Base-by-base conservation (phyloP, 306 rosid genomes). In the Ceratonia siliqua region DNA sequence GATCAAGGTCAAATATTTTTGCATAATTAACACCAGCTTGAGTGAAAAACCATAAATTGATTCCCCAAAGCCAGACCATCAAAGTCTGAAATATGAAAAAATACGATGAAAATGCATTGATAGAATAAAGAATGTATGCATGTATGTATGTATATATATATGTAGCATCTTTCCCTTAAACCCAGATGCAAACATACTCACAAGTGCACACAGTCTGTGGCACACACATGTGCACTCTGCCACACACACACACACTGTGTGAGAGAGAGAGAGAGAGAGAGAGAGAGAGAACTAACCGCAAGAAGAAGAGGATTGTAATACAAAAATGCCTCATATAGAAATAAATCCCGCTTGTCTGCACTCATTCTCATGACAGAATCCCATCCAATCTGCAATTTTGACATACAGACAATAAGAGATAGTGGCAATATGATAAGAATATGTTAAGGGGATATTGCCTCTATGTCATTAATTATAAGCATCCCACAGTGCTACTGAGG, bases 301-400 rank as follows among this genome's bases (percentile, higher is more conserved):
- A 95, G 93, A 73, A 95, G 99, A 78, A 90, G 97, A 82, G 98
- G 98, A 79, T 95, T 95, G 68, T 92, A 95, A 81, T 95, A 95
- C 85, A 95, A 88, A 92, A 95, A 95, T 70, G 99, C 98, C 80
- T 95, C 99, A 0, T 95, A 95, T 46, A 95, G 81, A 85, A 95
- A 95, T 62, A 95, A 84, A 78, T 89, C 97, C 72, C 92, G 89
- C 82, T 90, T 79, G 87, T 95, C 97, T 42, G 72, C 96, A 76
- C 99, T 92, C 99, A 95, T 95, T 84, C 96, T 86, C 99, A 95
- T 95, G 38, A 95, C 99, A 65, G 99, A 92, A 81, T 89, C 92
- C 98, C 99, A 95, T 82, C 98, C 97, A 74, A 92, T 65, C 99
- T 95, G 86, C 84, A 87, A 56, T 62, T 64, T 79, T 76, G 71